Percentiles rank a stretch among this genome's conserved stretches.
Conservation (phyloP, 2,329 filamentous ascomycete genomes). For the Davidsoniella australis region DNA sequence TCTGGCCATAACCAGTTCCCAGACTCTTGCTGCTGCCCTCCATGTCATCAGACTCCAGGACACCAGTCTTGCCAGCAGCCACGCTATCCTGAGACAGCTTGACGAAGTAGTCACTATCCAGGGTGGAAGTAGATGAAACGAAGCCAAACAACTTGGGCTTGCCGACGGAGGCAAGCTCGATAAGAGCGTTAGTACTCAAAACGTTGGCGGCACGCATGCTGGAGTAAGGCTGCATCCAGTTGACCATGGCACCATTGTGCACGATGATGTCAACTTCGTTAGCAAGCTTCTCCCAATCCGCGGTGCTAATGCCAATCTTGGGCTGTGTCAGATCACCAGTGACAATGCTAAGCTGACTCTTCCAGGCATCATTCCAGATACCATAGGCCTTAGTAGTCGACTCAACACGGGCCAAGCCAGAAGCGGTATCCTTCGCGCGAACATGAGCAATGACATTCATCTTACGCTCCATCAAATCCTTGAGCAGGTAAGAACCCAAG, state of each 20-base stretch:
- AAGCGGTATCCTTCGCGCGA: slow-evolving; percentile 44
- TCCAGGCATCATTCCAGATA: slow-evolving; percentile 59
- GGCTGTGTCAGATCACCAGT: slow-evolving; percentile 58
- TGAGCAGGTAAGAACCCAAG: slow-evolving; percentile 63
- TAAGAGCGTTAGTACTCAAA: slow-evolving; percentile 56
- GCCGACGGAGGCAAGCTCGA: slow-evolving; percentile 58
- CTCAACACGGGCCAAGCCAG: slow-evolving; percentile 46
- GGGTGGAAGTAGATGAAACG: slow-evolving; percentile 63
- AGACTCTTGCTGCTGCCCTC: slow-evolving; percentile 60
- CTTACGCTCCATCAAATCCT: slow-evolving; percentile 50
- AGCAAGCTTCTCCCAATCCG: slow-evolving; percentile 46
- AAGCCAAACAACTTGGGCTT: slow-evolving; percentile 69
- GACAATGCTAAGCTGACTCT: slow-evolving; percentile 45
- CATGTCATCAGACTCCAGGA: slow-evolving; percentile 64
- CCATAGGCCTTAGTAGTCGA: slow-evolving; percentile 59
- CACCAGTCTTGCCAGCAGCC: slow-evolving; percentile 41
- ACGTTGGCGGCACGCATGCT: slow-evolving; percentile 62
- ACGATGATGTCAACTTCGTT: slow-evolving; percentile 55
- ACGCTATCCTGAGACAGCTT: slow-evolving; percentile 48
- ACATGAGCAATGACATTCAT: slow-evolving; percentile 58
- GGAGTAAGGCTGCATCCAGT: slow-evolving; percentile 70
- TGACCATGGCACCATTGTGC: slow-evolving; percentile 67
- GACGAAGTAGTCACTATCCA: slow-evolving; percentile 72
- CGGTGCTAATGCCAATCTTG: slow-evolving; percentile 52
- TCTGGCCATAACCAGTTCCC: slow-evolving; percentile 77